Evolutionary conservation across 2,329 filamentous ascomycete species (phyloP).

Genomic region (Raffaelea albimanens): DNA sequence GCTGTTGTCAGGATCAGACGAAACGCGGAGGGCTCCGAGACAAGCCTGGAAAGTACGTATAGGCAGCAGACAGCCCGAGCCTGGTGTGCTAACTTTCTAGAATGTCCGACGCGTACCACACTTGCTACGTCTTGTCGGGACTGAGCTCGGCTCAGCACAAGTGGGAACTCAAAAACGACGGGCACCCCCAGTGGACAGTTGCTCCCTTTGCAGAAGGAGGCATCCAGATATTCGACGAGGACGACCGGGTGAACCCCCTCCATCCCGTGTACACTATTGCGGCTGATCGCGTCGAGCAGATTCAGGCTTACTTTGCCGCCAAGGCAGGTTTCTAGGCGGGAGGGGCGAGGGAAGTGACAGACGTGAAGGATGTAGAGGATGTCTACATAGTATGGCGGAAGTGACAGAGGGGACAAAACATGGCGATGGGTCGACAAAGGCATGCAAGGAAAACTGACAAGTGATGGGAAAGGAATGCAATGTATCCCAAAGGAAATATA

Average conservation of each 20-base stretch:
- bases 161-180: slow-evolving; percentile 33
- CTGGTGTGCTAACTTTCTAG: too few species aligned
- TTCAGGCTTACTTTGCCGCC: slow-evolving; percentile 54
- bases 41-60: slow-evolving; percentile 77
- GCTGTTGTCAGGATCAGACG: slow-evolving; percentile 69
- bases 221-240: slow-evolving; percentile 57
- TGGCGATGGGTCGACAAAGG: too few species aligned
- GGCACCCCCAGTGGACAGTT: slow-evolving; percentile 29
- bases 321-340: slow-evolving; percentile 42
- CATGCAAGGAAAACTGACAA: too few species aligned
- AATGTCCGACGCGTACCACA: slow-evolving; percentile 80
- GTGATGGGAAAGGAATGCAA: too few species aligned
- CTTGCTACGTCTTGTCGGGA: slow-evolving; percentile 82
- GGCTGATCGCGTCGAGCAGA: slow-evolving; percentile 54
- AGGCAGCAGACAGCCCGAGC: too few species aligned
- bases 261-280: slow-evolving; percentile 86
- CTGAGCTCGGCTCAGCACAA: slow-evolving; percentile 73
- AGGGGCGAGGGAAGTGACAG: too few species aligned
- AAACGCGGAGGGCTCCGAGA: slow-evolving; percentile 76
- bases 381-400: too few species aligned
- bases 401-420: too few species aligned
- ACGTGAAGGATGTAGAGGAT: too few species aligned
- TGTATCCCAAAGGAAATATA: too few species aligned
- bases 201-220: slow-evolving; percentile 41
- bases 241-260: slow-evolving; percentile 58